Conservation (phyloP, 1,284 basidiomycete species). For the Ceratorhiza oryzae-sativae region DNA sequence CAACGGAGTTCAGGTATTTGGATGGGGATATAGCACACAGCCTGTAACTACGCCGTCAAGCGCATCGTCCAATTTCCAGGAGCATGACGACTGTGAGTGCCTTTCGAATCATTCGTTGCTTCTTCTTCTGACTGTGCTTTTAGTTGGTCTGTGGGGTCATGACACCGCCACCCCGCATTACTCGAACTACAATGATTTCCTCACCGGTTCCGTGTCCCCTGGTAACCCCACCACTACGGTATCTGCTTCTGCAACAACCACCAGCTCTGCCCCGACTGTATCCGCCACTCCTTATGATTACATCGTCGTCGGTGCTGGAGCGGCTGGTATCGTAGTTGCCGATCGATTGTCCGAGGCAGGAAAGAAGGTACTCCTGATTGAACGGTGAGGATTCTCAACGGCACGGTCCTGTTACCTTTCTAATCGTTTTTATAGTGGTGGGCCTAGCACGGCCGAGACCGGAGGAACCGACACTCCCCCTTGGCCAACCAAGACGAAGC, state of each 20-base stretch:
- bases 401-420: too few species aligned
- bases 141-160: constrained; percentile 67
- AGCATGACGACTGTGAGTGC: constrained; percentile 58
- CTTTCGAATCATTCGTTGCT: background rate
- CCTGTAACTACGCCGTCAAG: constrained; percentile 51
- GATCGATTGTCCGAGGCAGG: constrained; percentile 67
- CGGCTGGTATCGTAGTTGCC: constrained; percentile 59
- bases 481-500: constrained; percentile 60
- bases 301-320: constrained; percentile 66
- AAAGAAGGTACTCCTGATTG: constrained; percentile 49
- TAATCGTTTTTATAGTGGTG: constrained; percentile 64
- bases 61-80: constrained; percentile 53
- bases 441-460: constrained; percentile 64
- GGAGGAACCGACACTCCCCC: constrained; percentile 65
- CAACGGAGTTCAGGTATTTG: constrained; percentile 55
- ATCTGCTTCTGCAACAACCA: constrained; percentile 49
- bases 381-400: constrained; percentile 47
- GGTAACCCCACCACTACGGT: constrained; percentile 48
- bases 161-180: constrained; percentile 60
- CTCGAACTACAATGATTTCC: constrained; percentile 59
- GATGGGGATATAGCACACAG: constrained; percentile 59
- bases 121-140: background rate
- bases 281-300: constrained; percentile 65
- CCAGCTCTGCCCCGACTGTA: constrained; percentile 51
- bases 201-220: constrained; percentile 55